Conservation (phyloP, 106 monocot species). For the Agapanthus africanus region DNA sequence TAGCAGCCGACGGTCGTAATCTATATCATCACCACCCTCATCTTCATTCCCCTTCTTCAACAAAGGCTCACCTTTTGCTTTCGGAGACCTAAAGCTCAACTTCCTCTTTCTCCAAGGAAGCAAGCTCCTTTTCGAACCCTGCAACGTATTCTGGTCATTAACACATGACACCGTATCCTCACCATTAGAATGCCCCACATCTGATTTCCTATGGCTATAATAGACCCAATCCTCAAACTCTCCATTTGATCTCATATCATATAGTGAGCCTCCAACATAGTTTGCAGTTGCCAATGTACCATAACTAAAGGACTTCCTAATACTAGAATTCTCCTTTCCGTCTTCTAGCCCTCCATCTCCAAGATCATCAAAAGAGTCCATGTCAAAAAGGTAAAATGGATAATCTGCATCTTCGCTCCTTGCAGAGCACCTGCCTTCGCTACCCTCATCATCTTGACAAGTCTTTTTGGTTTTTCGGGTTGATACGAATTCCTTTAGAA, state of each 20-base stretch:
- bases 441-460: slow-evolving; percentile 51
- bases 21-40: slow-evolving; percentile 82
- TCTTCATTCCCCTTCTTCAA: slow-evolving; percentile 57
- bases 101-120: slow-evolving; percentile 71
- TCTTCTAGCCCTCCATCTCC: slow-evolving; percentile 36
- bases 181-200: slow-evolving; percentile 20
- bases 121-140: slow-evolving; percentile 35
- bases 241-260: slow-evolving; percentile 10
- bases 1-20: slow-evolving; percentile 56
- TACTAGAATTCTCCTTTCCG: slow-evolving; percentile 24
- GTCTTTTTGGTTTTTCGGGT: slow-evolving; percentile 42
- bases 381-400: slow-evolving; percentile 42
- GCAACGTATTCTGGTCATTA: slow-evolving; percentile 17
- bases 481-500: slow-evolving; percentile 59
- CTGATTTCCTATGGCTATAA: slow-evolving; percentile 37
- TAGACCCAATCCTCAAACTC: slow-evolving; percentile 41
- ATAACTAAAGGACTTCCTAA: slow-evolving; percentile 91
- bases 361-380: slow-evolving; percentile 55
- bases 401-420: slow-evolving; percentile 52
- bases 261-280: slow-evolving; percentile 18
- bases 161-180: slow-evolving; percentile 28
- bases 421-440: too few species aligned
- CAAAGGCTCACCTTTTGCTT: slow-evolving; percentile 67
- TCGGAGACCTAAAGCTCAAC: slow-evolving; percentile 35
- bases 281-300: slow-evolving; percentile 63